These are phyloP conservation scores for Suillus discolor DNA, from an alignment of 768 basidiomycete species.

Conservation along the genomic window DNA sequence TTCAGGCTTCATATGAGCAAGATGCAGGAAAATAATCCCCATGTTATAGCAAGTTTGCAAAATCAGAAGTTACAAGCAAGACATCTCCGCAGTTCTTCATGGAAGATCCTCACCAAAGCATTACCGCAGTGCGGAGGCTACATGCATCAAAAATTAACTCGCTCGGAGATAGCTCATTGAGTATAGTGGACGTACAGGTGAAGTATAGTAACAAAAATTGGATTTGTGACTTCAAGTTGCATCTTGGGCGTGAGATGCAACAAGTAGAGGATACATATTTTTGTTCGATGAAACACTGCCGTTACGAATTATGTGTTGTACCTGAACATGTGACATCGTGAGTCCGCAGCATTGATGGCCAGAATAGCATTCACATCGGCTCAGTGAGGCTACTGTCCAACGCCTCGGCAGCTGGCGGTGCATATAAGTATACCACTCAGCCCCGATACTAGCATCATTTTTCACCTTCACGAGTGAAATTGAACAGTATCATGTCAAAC, in stretches of 20 bases:
- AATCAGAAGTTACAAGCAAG: neutral
- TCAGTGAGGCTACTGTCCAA: neutral
- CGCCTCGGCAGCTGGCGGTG: neutral
- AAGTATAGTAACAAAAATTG: neutral
- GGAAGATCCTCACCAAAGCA: neutral
- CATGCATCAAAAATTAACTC: neutral
- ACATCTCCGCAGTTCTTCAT: neutral
- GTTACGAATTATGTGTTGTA: neutral
- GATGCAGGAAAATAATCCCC: neutral
- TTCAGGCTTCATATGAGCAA: neutral
- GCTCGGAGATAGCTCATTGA: no score
- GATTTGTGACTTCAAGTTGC: neutral
- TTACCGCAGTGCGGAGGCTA: neutral
- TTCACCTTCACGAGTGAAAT: neutral
- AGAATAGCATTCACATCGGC: neutral
- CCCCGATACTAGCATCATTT: neutral
- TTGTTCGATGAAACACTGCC: neutral
- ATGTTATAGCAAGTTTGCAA: neutral
- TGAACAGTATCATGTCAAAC: neutral
- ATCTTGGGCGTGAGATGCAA: neutral
- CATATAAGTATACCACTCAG: neutral
- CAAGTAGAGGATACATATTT: neutral
- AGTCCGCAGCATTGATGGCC: neutral
- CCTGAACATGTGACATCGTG: neutral
- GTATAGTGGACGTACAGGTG: neutral